These are phyloP conservation scores for Fusarium tricinctum DNA, from an alignment of 2,329 filamentous ascomycete species.

Conservation along the genomic window DNA sequence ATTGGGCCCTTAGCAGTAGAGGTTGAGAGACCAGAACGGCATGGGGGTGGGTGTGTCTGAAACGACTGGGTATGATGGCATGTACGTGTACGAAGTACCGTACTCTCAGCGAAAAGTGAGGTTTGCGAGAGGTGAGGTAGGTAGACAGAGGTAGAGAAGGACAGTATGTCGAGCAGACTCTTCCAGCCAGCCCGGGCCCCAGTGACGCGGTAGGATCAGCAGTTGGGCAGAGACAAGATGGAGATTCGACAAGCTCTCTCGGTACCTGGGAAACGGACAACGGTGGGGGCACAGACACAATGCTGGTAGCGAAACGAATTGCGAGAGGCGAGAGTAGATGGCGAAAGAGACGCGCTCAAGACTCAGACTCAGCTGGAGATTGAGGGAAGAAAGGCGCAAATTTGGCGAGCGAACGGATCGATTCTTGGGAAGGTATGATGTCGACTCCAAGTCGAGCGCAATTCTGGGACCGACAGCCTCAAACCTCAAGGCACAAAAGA, in stretches of 20 bases:
- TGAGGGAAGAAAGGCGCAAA: slow-evolving; percentile 45
- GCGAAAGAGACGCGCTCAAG: slow-evolving; percentile 36
- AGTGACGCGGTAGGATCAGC: slow-evolving; percentile 50
- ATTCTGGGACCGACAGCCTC: slow-evolving; percentile 44
- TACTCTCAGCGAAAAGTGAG: slow-evolving; percentile 43
- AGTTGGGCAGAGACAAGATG: slow-evolving; percentile 51
- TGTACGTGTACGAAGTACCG: slow-evolving; percentile 47
- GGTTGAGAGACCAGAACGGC: slow-evolving; percentile 49
- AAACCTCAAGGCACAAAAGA: slow-evolving; percentile 48
- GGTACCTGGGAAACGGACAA: slow-evolving; percentile 43
- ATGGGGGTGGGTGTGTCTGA: slow-evolving; percentile 53
- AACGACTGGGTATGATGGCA: slow-evolving; percentile 51
- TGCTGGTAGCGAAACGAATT: slow-evolving; percentile 41
- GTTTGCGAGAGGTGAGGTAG: slow-evolving; percentile 42
- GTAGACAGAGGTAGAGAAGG: slow-evolving; percentile 28
- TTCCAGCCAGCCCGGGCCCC: slow-evolving; percentile 44
- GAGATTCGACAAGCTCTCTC: slow-evolving; percentile 48
- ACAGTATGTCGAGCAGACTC: slow-evolving; percentile 40
- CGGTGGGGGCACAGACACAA: slow-evolving; percentile 49
- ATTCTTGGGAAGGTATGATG: slow-evolving; percentile 48
- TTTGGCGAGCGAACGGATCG: slow-evolving; percentile 43
- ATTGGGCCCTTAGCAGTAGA: slow-evolving; percentile 52
- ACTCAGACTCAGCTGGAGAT: slow-evolving; percentile 25
- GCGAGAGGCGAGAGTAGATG: slow-evolving; percentile 32
- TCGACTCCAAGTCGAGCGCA: slow-evolving; percentile 47